phyloP scores from a whole-genome alignment of 108 stramenopile genomes.

The Epithemia pelagica region DNA sequence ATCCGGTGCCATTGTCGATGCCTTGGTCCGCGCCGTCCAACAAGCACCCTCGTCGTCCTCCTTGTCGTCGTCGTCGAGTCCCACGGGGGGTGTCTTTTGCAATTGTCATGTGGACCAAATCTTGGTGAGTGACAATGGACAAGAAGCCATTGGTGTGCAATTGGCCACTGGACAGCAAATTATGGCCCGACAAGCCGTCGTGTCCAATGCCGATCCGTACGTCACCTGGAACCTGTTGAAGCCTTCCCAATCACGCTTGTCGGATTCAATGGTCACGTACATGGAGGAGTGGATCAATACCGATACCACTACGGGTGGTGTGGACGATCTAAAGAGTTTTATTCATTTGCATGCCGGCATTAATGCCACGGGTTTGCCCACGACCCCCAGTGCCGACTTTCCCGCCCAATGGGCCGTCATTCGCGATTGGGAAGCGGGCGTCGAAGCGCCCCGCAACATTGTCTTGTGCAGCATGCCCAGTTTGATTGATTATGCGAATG shows the following conservation, averaged over 20 bases:
- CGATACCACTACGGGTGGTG: conserved; percentile 41
- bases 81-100: conserved; percentile 21
- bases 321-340: conserved; percentile 73
- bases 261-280: conserved; percentile 41
- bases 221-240: conserved; percentile 62
- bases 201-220: conserved; percentile 85
- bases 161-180: conserved; percentile 56
- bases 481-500: conserved; percentile 74
- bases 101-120: conserved; percentile 79
- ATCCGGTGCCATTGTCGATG: conserved; percentile 73
- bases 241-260: conserved; percentile 10
- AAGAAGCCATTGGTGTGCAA: conserved; percentile 64
- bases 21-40: conserved; percentile 81
- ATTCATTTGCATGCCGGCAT: conserved; percentile 93
- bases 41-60: conserved; percentile 54
- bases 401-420: conserved; percentile 96
- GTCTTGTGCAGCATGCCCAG: conserved; percentile 77
- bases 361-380: conserved; percentile 73
- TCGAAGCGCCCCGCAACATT: conserved; percentile 83
- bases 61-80: not conserved
- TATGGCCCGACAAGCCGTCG: conserved; percentile 71
- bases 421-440: conserved; percentile 75
- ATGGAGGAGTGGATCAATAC: conserved; percentile 48
- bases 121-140: conserved; percentile 62
- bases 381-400: conserved; percentile 60